phyloP scores from a whole-genome alignment of 805 yeast species.

The Candida boleticola region DNA sequence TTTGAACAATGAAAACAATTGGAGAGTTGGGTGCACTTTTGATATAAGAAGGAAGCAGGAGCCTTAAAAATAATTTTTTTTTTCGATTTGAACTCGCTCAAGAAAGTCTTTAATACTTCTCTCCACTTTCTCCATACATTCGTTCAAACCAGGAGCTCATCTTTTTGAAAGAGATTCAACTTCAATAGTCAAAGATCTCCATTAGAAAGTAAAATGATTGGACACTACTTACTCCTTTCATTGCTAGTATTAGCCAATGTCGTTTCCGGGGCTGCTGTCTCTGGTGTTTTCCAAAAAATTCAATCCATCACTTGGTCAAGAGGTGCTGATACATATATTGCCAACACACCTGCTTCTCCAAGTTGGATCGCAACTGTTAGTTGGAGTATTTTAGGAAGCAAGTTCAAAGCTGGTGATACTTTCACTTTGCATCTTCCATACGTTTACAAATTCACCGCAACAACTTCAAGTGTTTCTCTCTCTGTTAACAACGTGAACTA shows the following conservation, averaged over 20 bases:
- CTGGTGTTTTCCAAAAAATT: neutral
- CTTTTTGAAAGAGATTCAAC: too few relatives aligned
- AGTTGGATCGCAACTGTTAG: slow-evolving; percentile 17
- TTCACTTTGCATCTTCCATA: slow-evolving; percentile 25
- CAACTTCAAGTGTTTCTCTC: slow-evolving; percentile 10
- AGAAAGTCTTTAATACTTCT: too few relatives aligned
- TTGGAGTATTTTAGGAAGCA: slow-evolving; percentile 19
- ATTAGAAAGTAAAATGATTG: neutral
- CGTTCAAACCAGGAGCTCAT: too few relatives aligned
- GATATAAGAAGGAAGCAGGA: too few relatives aligned
- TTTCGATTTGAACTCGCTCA: too few relatives aligned
- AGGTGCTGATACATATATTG: neutral
- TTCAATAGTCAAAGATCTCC: too few relatives aligned
- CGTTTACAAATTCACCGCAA: slow-evolving; percentile 20
- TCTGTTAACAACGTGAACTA: slow-evolving; percentile 4
- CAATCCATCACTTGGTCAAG: neutral
- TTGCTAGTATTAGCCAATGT: neutral
- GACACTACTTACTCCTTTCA: neutral
- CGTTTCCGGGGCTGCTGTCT: neutral
- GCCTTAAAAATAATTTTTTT: too few relatives aligned
- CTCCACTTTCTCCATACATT: too few relatives aligned
- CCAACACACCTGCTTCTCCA: neutral
- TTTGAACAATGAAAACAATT: too few relatives aligned
- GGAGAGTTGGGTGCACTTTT: too few relatives aligned
- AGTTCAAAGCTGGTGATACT: slow-evolving; percentile 22